phyloP scores from a whole-genome alignment of 106 monocot species.

The Apostasia shenzhenica region DNA sequence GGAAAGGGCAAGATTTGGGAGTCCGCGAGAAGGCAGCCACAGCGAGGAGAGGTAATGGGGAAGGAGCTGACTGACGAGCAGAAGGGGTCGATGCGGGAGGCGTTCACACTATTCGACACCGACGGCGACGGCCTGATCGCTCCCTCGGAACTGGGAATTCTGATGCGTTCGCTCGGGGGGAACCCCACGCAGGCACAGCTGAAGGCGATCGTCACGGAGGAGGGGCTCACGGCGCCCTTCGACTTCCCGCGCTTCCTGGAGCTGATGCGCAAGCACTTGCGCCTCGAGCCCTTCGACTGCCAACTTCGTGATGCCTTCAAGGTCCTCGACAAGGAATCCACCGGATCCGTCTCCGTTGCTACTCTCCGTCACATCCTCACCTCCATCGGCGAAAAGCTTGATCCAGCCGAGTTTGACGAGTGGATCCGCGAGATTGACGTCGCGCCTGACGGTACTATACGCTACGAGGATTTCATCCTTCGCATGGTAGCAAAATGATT shows the following conservation, averaged over 20 bases:
- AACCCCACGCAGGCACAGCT: slow-evolving; percentile 97
- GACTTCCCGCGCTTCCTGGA: slow-evolving; percentile 92
- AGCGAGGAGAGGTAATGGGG: slow-evolving; percentile 26
- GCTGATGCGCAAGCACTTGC: slow-evolving; percentile 69
- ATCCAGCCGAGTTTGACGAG: slow-evolving; percentile 85
- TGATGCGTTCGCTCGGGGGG: slow-evolving; percentile 94
- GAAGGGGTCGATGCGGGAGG: slow-evolving; percentile 87
- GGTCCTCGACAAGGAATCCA: slow-evolving; percentile 89
- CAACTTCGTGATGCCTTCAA: slow-evolving; percentile 88
- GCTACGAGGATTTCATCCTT: slow-evolving; percentile 90
- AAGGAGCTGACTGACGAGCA: slow-evolving; percentile 75
- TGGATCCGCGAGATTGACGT: slow-evolving; percentile 99
- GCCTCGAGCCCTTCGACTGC: slow-evolving; percentile 77
- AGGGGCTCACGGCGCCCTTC: slow-evolving; percentile 69
- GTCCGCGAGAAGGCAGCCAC: too few relatives aligned
- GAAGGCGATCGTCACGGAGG: slow-evolving; percentile 58
- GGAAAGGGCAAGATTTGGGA: too few relatives aligned
- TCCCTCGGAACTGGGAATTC: slow-evolving; percentile 84
- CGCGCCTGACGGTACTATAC: slow-evolving; percentile 59
- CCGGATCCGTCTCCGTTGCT: slow-evolving; percentile 60
- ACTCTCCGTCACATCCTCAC: slow-evolving; percentile 87
- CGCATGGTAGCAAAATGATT: slow-evolving; percentile 82
- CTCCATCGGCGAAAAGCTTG: slow-evolving; percentile 91
- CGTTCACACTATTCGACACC: slow-evolving; percentile 91
- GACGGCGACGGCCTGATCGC: slow-evolving; percentile 94